A percentile compares a stretch with the other conserved stretches of the same genome.
phyloP scores from a whole-genome alignment of 2,329 filamentous ascomycete genomes.

The Zasmidium cellare region DNA sequence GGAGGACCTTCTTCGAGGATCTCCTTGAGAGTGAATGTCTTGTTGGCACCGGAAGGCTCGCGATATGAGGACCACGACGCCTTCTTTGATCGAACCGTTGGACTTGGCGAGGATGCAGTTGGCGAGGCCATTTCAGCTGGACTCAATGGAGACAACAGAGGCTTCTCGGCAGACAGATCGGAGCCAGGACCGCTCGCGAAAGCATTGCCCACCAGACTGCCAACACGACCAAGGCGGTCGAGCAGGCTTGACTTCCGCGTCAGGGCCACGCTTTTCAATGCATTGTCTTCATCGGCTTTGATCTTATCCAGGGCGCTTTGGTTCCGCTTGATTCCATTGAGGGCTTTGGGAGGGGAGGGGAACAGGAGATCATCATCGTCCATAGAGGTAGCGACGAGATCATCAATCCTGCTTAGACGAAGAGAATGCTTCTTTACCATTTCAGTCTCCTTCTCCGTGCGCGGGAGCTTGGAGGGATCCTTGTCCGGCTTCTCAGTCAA shows the following conservation, averaged over 20 bases:
- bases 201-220: constrained; percentile 14
- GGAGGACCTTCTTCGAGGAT: not conserved
- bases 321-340: not conserved
- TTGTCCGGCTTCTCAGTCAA: constrained; percentile 98
- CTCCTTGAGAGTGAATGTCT: not conserved
- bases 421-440: constrained; percentile 51
- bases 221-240: constrained; percentile 10
- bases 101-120: not conserved
- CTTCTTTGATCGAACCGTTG: not conserved
- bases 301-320: not conserved
- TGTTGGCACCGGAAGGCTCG: not conserved
- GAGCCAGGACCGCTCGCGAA: not conserved
- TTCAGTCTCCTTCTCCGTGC: constrained; percentile 93
- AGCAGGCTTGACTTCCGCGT: constrained; percentile 17
- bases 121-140: not conserved
- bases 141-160: not conserved
- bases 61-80: not conserved
- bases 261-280: constrained; percentile 17
- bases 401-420: constrained; percentile 8
- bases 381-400: constrained; percentile 17
- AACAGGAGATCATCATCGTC: constrained; percentile 29
- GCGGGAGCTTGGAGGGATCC: constrained; percentile 92
- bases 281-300: constrained; percentile 14
- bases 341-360: constrained; percentile 15
- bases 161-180: not conserved